Evolutionary conservation across 2,329 filamentous ascomycete genomes (phyloP).

Genomic region (Xylaria sp.): DNA sequence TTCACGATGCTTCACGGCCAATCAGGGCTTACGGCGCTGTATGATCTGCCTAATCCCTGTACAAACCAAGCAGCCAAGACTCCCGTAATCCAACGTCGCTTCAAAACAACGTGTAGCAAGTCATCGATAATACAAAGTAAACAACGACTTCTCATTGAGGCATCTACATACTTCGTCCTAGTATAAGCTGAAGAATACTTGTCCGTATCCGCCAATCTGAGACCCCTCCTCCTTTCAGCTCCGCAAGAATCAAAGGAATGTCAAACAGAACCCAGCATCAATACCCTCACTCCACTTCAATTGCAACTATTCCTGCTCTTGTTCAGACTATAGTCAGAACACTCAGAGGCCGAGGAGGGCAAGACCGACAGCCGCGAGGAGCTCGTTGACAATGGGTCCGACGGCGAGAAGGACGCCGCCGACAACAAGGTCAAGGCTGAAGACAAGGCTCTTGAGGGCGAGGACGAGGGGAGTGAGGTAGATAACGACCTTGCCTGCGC

Average conservation of each 20-base stretch:
- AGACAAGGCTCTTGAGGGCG: constrained; percentile 39
- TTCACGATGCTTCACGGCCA: constrained; percentile 41
- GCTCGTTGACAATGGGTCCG: constrained; percentile 40
- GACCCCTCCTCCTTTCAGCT: not conserved
- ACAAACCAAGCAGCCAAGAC: constrained; percentile 21
- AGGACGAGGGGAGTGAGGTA: constrained; percentile 41
- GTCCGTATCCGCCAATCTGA: constrained; percentile 11
- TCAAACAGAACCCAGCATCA: constrained; percentile 1
- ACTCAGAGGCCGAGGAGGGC: constrained; percentile 36
- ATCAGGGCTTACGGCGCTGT: constrained; percentile 33
- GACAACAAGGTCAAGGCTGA: constrained; percentile 43
- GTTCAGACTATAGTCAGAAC: constrained; percentile 28
- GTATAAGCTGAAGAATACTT: constrained; percentile 18
- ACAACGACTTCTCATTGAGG: not conserved
- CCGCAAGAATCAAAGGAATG: constrained; percentile 11
- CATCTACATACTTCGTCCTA: constrained; percentile 16
- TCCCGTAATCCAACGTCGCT: constrained; percentile 19
- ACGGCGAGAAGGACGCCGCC: constrained; percentile 41
- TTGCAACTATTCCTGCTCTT: not conserved
- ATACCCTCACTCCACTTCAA: not conserved
- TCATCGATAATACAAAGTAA: not conserved
- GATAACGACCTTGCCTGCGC: constrained; percentile 40
- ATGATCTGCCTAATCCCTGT: constrained; percentile 41
- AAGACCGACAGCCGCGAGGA: constrained; percentile 44
- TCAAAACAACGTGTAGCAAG: not conserved